These are phyloP conservation scores for Chimonanthus salicifolius DNA, from an alignment of 164 flowering plant species.

Conservation along the genomic window DNA sequence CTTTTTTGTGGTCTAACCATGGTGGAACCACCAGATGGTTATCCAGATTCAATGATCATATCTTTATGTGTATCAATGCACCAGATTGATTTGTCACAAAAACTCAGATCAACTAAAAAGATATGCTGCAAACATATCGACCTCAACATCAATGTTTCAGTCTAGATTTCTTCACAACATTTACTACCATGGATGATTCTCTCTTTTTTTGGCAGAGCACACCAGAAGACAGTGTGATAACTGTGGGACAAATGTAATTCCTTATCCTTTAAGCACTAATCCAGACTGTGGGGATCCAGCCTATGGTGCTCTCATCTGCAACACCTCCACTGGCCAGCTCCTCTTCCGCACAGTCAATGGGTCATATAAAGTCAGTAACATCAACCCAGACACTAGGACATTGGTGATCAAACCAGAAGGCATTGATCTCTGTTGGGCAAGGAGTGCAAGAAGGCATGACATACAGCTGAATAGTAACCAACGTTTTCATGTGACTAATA, in stretches of 20 bases:
- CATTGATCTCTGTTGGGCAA: background rate
- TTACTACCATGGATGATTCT: background rate
- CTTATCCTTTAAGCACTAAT: conserved; percentile 12
- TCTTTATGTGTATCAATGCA: no score
- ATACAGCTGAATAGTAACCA: background rate
- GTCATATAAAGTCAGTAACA: background rate
- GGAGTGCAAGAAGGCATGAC: background rate
- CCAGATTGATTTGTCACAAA: no score
- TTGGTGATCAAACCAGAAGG: conserved; percentile 3
- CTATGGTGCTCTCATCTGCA: background rate
- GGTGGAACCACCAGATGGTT: no score
- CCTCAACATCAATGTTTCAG: no score
- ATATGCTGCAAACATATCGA: no score
- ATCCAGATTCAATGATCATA: no score
- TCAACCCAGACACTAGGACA: conserved; percentile 1
- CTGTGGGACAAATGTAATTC: conserved; percentile 8
- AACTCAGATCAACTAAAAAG: no score
- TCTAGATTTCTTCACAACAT: no score
- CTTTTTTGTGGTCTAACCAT: no score
- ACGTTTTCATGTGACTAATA: background rate
- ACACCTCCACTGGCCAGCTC: background rate
- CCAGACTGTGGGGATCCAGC: conserved; percentile 9
- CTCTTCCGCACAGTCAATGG: background rate
- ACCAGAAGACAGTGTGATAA: background rate
- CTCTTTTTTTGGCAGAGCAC: background rate